Evolutionary conservation across 352 stramenopile species (phyloP).

Genomic region (Thalassiosira pacifica): DNA sequence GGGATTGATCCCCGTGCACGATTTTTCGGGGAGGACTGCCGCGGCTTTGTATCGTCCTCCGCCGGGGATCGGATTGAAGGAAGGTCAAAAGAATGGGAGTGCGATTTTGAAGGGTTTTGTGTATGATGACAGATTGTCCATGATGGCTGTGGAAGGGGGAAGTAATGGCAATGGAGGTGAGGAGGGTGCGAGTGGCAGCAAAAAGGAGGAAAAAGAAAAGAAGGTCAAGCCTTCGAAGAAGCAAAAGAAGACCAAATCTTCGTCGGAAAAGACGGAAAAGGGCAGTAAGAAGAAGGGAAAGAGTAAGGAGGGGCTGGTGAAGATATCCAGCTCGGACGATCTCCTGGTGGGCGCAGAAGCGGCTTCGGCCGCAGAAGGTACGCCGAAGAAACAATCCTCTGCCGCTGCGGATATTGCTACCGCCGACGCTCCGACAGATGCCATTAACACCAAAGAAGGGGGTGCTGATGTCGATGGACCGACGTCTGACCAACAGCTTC

Average conservation of each 20-base stretch:
- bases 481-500: slow-evolving; percentile 8
- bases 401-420: not conserved
- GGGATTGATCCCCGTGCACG: slow-evolving; percentile 69
- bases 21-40: slow-evolving; percentile 69
- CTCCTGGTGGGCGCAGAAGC: not conserved
- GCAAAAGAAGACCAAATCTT: not conserved
- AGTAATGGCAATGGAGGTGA: not conserved
- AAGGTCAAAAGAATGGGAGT: not conserved
- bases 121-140: not conserved
- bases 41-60: slow-evolving; percentile 67
- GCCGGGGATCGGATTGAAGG: not conserved
- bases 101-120: not conserved
- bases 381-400: slow-evolving; percentile 1
- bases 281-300: no score
- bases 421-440: not conserved
- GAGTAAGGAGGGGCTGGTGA: no score
- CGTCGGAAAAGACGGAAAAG: not conserved
- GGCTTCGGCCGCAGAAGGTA: not conserved
- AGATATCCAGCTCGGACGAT: not conserved
- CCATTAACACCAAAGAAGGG: not conserved
- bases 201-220: not conserved
- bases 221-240: not conserved
- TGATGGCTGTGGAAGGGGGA: no score
- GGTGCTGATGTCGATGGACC: not conserved
- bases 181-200: not conserved